Conservation (phyloP, 2,329 filamentous ascomycete species). For the Pseudocercospora cruenta region DNA sequence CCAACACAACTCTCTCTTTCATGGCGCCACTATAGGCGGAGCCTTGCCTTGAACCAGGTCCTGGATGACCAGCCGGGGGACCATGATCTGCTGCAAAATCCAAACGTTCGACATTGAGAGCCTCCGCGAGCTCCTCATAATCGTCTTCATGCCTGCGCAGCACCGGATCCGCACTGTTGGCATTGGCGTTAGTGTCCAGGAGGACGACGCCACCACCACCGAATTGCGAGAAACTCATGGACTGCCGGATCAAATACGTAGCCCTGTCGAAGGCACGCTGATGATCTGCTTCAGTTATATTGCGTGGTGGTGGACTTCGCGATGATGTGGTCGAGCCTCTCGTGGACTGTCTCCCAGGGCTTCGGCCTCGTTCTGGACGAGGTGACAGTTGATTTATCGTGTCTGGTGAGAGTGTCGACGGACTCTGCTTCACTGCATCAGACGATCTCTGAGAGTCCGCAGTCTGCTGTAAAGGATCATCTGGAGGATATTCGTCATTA, state of each 20-base stretch:
- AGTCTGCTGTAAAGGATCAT: background rate
- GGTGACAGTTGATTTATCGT: background rate
- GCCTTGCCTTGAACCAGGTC: background rate
- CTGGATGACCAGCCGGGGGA: background rate
- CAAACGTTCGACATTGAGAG: background rate
- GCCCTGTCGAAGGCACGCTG: slow-evolving; percentile 50
- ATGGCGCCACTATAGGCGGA: slow-evolving; percentile 22
- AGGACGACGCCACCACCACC: slow-evolving; percentile 46
- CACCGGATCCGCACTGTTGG: slow-evolving; percentile 21
- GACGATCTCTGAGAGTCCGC: background rate
- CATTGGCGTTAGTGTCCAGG: slow-evolving; percentile 37
- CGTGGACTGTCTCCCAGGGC: background rate
- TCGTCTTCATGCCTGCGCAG: slow-evolving; percentile 11
- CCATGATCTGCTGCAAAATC: background rate
- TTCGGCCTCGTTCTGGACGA: background rate
- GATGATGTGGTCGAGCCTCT: background rate
- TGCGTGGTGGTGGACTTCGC: slow-evolving; percentile 11
- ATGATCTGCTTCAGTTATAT: slow-evolving; percentile 36
- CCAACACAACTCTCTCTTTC: slow-evolving; percentile 26
- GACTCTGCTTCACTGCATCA: background rate
- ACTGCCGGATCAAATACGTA: slow-evolving; percentile 51
- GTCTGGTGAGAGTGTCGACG: background rate
- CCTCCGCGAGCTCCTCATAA: background rate
- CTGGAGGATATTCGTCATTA: background rate
- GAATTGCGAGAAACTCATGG: slow-evolving; percentile 45